Evolutionary conservation across 306 rosid species (phyloP).

Genomic region (Prunus campanulata): DNA sequence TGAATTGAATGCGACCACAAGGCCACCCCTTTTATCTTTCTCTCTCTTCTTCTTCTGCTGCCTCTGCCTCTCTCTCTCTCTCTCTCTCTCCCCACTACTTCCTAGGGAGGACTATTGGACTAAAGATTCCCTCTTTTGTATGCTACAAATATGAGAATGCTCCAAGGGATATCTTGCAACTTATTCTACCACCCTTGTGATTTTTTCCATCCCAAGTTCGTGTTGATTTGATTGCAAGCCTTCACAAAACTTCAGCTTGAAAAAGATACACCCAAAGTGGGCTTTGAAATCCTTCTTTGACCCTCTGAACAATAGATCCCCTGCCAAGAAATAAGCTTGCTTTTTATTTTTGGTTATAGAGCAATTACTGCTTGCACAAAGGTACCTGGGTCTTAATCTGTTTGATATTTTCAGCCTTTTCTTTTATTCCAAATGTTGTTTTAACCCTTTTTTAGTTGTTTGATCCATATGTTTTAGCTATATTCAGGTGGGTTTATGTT

Average conservation of each 20-base stretch:
- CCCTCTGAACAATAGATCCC: slow-evolving; percentile 5
- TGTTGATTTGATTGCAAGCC: slow-evolving; percentile 23
- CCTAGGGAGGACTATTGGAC: not conserved
- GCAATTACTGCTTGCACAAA: slow-evolving; percentile 17
- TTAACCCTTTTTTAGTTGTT: slow-evolving; percentile 28
- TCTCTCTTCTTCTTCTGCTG: not conserved
- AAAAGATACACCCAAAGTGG: not conserved
- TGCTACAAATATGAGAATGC: slow-evolving; percentile 58
- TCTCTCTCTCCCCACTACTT: not conserved
- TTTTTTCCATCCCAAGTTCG: slow-evolving; percentile 30
- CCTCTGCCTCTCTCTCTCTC: not conserved
- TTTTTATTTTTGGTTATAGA: slow-evolving; percentile 10
- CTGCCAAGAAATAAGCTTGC: slow-evolving; percentile 1
- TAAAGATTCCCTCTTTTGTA: slow-evolving; percentile 14
- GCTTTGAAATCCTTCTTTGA: not conserved
- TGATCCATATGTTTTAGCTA: slow-evolving; percentile 36
- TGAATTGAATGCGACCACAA: slow-evolving; percentile 53
- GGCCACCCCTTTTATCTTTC: slow-evolving; percentile 26
- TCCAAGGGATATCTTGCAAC: slow-evolving; percentile 36
- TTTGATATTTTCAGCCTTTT: slow-evolving; percentile 14
- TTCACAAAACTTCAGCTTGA: slow-evolving; percentile 24
- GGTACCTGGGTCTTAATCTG: slow-evolving; percentile 32
- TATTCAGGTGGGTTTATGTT: slow-evolving; percentile 17
- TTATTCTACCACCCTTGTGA: slow-evolving; percentile 30
- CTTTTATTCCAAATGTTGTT: slow-evolving; percentile 1